These are phyloP conservation scores for Ceratobasidium sp. DNA, from an alignment of 1,284 basidiomycete species.

Conservation along the genomic window DNA sequence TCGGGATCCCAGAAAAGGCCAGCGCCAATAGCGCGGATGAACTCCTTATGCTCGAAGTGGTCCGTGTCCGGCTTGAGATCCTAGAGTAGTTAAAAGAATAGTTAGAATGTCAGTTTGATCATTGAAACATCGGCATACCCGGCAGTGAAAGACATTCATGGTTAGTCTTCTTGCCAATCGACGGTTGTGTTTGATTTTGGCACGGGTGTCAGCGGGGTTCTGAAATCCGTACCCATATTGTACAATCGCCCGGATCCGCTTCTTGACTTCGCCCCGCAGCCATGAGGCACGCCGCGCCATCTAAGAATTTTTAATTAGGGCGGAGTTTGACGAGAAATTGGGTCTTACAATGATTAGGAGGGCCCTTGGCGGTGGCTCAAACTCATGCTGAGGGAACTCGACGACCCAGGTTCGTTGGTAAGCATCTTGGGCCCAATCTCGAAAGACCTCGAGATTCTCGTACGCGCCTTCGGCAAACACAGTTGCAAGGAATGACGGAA, in stretches of 20 bases:
- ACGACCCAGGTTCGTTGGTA: neutral
- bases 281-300: conserved; percentile 26
- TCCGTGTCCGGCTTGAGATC: conserved; percentile 1
- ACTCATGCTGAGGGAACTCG: neutral
- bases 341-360: conserved; percentile 3
- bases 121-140: neutral
- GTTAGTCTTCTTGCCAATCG: conserved; percentile 2
- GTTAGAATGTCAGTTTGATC: too few relatives aligned
- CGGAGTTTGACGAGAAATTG: neutral
- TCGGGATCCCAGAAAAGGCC: conserved; percentile 19
- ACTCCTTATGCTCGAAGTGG: conserved; percentile 11
- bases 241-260: neutral
- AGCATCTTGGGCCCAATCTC: conserved; percentile 21
- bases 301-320: neutral
- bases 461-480: conserved; percentile 14
- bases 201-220: neutral
- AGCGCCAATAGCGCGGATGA: conserved; percentile 18
- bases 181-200: conserved; percentile 11
- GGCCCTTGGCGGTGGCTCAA: conserved; percentile 1
- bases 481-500: conserved; percentile 19
- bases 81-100: neutral
- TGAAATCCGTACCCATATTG: conserved; percentile 16
- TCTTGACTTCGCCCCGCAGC: conserved; percentile 12
- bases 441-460: neutral
- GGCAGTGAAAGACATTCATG: conserved; percentile 7